A percentile compares a stretch with the other conserved stretches of the same genome.
These are phyloP conservation scores for Hypoxylon sp. DNA, from an alignment of 2,329 filamentous ascomycete genomes.

Conservation along the genomic window DNA sequence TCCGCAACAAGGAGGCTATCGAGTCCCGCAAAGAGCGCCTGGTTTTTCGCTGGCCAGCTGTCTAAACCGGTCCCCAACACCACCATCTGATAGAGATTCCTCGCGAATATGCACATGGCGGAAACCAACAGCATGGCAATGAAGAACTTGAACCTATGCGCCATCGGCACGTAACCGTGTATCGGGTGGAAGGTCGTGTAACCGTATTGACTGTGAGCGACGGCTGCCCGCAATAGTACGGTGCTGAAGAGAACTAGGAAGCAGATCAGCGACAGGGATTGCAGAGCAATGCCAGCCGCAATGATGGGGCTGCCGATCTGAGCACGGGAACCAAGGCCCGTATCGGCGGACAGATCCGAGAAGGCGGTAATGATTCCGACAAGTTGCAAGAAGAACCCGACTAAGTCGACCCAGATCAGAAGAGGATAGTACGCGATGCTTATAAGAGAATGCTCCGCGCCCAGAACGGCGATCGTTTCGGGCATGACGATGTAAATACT, in stretches of 20 bases:
- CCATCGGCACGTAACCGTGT: slow-evolving; percentile 39
- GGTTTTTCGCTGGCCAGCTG: slow-evolving; percentile 37
- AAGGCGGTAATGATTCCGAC: slow-evolving; percentile 43
- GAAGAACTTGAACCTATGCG: slow-evolving; percentile 41
- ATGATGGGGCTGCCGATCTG: slow-evolving; percentile 36
- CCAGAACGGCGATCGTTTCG: slow-evolving; percentile 40
- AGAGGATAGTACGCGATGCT: slow-evolving; percentile 34
- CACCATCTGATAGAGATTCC: slow-evolving; percentile 41
- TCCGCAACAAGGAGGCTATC: slow-evolving; percentile 45
- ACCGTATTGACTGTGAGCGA: slow-evolving; percentile 37
- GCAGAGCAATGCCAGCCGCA: slow-evolving; percentile 39
- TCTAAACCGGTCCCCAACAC: slow-evolving; percentile 40
- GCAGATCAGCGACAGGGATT: slow-evolving; percentile 38
- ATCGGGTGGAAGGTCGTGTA: slow-evolving; percentile 44
- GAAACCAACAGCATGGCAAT: slow-evolving; percentile 39
- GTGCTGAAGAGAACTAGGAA: slow-evolving; percentile 39
- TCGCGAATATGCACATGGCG: slow-evolving; percentile 37
- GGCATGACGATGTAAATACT: slow-evolving; percentile 44
- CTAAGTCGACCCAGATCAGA: slow-evolving; percentile 40
- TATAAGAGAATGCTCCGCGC: slow-evolving; percentile 44
- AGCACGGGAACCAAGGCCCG: slow-evolving; percentile 24
- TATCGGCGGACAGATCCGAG: slow-evolving; percentile 30
- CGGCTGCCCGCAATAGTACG: slow-evolving; percentile 36
- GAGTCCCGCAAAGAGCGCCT: slow-evolving; percentile 42
- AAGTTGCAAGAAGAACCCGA: slow-evolving; percentile 41